These are phyloP conservation scores for Eremothecium cymbalariae DNA, from an alignment of 1,139 yeast species.

Conservation along the genomic window DNA sequence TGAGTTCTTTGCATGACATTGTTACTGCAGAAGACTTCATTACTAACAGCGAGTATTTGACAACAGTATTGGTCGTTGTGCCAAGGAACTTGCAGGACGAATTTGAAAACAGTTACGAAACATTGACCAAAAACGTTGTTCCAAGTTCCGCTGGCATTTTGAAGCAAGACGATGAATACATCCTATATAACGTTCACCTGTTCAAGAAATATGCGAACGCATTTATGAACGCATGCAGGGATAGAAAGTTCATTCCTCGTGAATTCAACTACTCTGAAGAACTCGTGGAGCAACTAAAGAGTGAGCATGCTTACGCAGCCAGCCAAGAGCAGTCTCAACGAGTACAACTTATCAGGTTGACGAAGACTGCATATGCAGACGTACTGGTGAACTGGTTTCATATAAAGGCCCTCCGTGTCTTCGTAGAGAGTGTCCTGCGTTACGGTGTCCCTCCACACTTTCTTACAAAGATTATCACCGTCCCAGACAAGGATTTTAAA, in stretches of 20 bases:
- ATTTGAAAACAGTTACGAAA: slow-evolving; percentile 65
- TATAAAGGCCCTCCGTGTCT: slow-evolving; percentile 57
- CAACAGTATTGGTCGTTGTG: slow-evolving; percentile 77
- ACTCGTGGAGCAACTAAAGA: slow-evolving; percentile 57
- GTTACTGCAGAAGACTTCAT: slow-evolving; percentile 83
- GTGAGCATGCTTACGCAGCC: slow-evolving; percentile 69
- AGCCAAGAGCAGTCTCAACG: slow-evolving; percentile 66
- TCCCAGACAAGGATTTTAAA: slow-evolving; percentile 38
- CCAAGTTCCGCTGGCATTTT: slow-evolving; percentile 78
- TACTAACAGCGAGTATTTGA: slow-evolving; percentile 73
- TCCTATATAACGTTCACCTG: slow-evolving; percentile 68
- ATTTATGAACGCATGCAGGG: slow-evolving; percentile 66
- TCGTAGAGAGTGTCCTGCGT: slow-evolving; percentile 69
- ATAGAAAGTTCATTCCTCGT: slow-evolving; percentile 84
- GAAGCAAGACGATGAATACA: slow-evolving; percentile 64
- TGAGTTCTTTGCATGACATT: slow-evolving; percentile 80
- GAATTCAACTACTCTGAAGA: slow-evolving; percentile 86
- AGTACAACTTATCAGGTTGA: slow-evolving; percentile 71
- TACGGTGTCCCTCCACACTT: slow-evolving; percentile 96
- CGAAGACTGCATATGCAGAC: slow-evolving; percentile 83
- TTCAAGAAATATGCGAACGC: slow-evolving; percentile 74
- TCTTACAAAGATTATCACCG: slow-evolving; percentile 42
- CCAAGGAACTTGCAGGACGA: slow-evolving; percentile 57
- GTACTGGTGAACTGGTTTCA: slow-evolving; percentile 83
- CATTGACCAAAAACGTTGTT: slow-evolving; percentile 71